These are phyloP conservation scores for Leishmania gerbilli DNA, from an alignment of 208 protist species.

Conservation along the genomic window DNA sequence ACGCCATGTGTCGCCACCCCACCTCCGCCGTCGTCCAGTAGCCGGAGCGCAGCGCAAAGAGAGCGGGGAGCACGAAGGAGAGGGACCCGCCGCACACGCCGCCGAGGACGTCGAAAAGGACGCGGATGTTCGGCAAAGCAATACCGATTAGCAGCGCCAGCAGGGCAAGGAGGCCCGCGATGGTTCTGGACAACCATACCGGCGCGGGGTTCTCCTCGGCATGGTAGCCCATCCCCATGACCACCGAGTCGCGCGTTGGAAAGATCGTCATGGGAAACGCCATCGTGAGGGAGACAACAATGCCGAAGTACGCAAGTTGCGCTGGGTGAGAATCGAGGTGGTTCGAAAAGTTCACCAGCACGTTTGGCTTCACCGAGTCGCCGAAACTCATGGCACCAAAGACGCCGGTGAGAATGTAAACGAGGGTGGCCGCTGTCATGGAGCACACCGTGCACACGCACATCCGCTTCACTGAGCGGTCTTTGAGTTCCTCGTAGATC, in stretches of 20 bases:
- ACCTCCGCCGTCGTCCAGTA: slow-evolving; percentile 45
- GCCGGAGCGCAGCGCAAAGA: slow-evolving; percentile 66
- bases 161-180: slow-evolving; percentile 56
- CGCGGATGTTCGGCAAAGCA: slow-evolving; percentile 71
- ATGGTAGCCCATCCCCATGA: slow-evolving; percentile 62
- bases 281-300: slow-evolving; percentile 76
- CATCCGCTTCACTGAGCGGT: slow-evolving; percentile 52
- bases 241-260: slow-evolving; percentile 70
- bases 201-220: slow-evolving; percentile 39
- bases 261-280: slow-evolving; percentile 88
- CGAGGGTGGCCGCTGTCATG: slow-evolving; percentile 59
- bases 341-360: slow-evolving; percentile 72
- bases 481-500: slow-evolving; percentile 76
- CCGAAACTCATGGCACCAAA: slow-evolving; percentile 74
- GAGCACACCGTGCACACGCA: slow-evolving; percentile 51
- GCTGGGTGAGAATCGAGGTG: slow-evolving; percentile 53
- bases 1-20: slow-evolving; percentile 36
- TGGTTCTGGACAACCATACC: slow-evolving; percentile 39
- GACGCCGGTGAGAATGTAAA: slow-evolving; percentile 72
- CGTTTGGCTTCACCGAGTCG: slow-evolving; percentile 56
- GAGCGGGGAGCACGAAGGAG: slow-evolving; percentile 73
- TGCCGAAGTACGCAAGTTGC: slow-evolving; percentile 66
- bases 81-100: slow-evolving; percentile 73
- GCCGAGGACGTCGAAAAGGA: slow-evolving; percentile 80
- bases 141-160: slow-evolving; percentile 66